These are phyloP conservation scores for Phytophthora kernoviae DNA, from an alignment of 352 stramenopile species.

Conservation along the genomic window DNA sequence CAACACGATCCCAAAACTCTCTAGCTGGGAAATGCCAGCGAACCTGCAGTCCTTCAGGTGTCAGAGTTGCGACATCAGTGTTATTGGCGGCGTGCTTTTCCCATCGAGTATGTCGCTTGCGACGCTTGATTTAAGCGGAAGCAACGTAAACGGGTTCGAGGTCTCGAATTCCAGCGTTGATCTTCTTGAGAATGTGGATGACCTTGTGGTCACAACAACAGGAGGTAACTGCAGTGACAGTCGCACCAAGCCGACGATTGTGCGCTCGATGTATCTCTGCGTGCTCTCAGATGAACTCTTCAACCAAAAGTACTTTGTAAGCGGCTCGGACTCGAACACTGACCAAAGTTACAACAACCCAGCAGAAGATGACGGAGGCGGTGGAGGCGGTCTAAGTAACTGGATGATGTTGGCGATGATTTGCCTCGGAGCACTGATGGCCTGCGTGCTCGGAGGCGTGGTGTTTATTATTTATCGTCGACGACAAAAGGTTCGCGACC, in stretches of 20 bases:
- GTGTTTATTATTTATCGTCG: slow-evolving; percentile 39
- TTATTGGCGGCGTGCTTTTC: slow-evolving; percentile 32
- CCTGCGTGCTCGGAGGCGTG: slow-evolving; percentile 25
- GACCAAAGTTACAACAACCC: slow-evolving; percentile 6
- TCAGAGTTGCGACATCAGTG: slow-evolving; percentile 34
- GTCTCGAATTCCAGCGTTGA: slow-evolving; percentile 37
- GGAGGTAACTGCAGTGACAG: slow-evolving; percentile 31
- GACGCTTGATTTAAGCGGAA: slow-evolving; percentile 36
- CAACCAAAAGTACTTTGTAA: slow-evolving; percentile 28
- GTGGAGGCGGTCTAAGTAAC: slow-evolving; percentile 30
- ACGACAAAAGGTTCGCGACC: slow-evolving; percentile 24
- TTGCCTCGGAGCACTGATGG: slow-evolving; percentile 35
- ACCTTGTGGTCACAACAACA: slow-evolving; percentile 36
- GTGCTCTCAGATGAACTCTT: slow-evolving; percentile 39
- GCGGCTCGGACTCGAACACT: slow-evolving; percentile 12
- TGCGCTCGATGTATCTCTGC: slow-evolving; percentile 34
- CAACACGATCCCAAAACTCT: slow-evolving; percentile 32
- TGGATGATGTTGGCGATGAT: slow-evolving; percentile 52
- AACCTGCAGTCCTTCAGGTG: slow-evolving; percentile 40
- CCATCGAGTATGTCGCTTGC: slow-evolving; percentile 24
- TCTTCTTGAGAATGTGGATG: slow-evolving; percentile 29
- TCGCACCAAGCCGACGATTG: slow-evolving; percentile 14
- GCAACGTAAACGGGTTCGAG: slow-evolving; percentile 35
- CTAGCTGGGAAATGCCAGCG: slow-evolving; percentile 33
- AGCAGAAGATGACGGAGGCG: not conserved